A percentile compares a stretch with the other conserved stretches of the same genome.
Conservation (phyloP, 2,329 filamentous ascomycete genomes). For the Cadophora gregata region DNA sequence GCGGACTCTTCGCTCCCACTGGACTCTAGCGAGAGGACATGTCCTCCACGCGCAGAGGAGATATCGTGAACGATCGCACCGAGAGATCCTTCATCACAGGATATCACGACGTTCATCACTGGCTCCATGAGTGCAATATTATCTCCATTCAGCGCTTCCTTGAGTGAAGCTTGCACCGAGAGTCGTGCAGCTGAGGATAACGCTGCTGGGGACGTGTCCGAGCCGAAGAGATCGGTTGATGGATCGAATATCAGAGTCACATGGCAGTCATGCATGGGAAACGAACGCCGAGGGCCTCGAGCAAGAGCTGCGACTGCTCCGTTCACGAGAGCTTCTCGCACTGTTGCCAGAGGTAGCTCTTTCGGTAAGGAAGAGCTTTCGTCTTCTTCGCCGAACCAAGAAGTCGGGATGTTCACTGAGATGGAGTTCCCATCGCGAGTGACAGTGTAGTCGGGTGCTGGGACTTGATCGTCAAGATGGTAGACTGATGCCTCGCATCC, state of each 20-base stretch:
- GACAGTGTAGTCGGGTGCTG: slow-evolving; percentile 50
- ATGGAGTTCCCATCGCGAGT: slow-evolving; percentile 76
- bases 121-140: slow-evolving; percentile 82
- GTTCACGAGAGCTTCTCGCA: slow-evolving; percentile 68
- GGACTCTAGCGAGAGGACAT: slow-evolving; percentile 71
- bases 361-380: slow-evolving; percentile 55
- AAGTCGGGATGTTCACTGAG: slow-evolving; percentile 53
- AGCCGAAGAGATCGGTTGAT: slow-evolving; percentile 65
- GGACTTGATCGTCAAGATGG: slow-evolving; percentile 56
- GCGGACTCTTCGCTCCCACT: slow-evolving; percentile 36
- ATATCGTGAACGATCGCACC: slow-evolving; percentile 85
- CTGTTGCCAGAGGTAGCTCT: slow-evolving; percentile 54
- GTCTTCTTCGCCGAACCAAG: slow-evolving; percentile 43
- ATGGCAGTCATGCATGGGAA: slow-evolving; percentile 78
- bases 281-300: slow-evolving; percentile 80
- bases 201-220: slow-evolving; percentile 70
- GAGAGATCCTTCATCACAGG: slow-evolving; percentile 80
- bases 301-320: slow-evolving; percentile 84
- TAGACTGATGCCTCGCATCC: slow-evolving; percentile 73
- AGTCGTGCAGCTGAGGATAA: slow-evolving; percentile 70
- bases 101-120: slow-evolving; percentile 89
- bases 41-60: slow-evolving; percentile 73
- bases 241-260: slow-evolving; percentile 75
- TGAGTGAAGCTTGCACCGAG: slow-evolving; percentile 74
- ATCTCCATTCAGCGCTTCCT: slow-evolving; percentile 59